Evolutionary conservation across 441 rosid genomes (phyloP), one percentile per base, ranked within the genome.

Genomic region (Euphorbia celastroides): DNA sequence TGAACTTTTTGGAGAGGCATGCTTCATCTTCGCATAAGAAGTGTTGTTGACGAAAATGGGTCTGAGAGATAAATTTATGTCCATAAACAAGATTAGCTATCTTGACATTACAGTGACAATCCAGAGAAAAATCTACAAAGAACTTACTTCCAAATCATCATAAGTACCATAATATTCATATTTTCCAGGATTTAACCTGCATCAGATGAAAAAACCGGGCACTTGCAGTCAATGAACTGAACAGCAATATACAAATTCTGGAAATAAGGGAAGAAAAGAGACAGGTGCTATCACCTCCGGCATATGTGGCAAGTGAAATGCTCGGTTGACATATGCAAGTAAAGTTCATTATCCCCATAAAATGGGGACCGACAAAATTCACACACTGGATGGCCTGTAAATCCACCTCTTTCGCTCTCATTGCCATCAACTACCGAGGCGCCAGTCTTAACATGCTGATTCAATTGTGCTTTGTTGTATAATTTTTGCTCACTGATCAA

Each of bases 391-490:
- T 92, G 97, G 9, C 97, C 97, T 68, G 70, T 66, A 41, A 92
- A 89, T 57, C 97, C 96, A 70, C 92, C 94, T 76, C 94, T 84
- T 70, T 92, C 96, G 73, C 88, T 86, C 74, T 89, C 96, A 74
- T 69, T 83, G 46, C 96, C 97, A 77, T 89, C 97, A 70, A 87
- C 91, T 74, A 75, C 89, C 17, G 94, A 81, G 62, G 87, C 96
- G 70, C 94, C 97, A 16, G 87, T 82, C 62, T 28, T 80, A 70
- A 86, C 86, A 66, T 92, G 97, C 64, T 86, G 89, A 67, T 79
- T 86, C 75, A 87, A 75, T 54, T 92, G 91, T 38, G 78, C 77
- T 72, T 83, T 83, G 42, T 84, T 79, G 60, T 82, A 92, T 52
- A 92, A 30, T 83, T 87, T 92, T 68, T 92, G 96, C 66, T 92